Base-by-base conservation (phyloP, 139 green algal species). In the Diplosphaera chodatii region DNA sequence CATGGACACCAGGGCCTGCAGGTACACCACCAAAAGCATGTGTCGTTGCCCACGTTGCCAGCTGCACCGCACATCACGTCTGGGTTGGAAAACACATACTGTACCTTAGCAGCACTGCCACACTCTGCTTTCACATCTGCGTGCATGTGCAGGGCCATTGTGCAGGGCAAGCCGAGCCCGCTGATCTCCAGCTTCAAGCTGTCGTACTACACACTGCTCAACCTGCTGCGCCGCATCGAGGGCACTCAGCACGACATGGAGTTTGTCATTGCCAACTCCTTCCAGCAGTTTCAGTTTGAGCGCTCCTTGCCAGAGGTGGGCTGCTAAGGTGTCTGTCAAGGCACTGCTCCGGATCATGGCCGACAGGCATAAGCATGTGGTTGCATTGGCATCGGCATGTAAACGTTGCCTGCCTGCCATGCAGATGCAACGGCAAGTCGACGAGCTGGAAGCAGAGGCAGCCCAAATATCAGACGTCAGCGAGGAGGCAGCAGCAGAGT, bases 281-380 rank as follows among this genome's bases (percentile, higher is more conserved):
- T 98, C 82, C 83, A 94, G 70, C 92, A 98, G 83, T 98, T 95
- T 75, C 94, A 97, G 82, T 86, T 91, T 67, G 89, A 96, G 82
- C 69, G 64, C 28, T 69, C 74, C 3, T 34, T 87, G 72, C 88
- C 90, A 18, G 64, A 89, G 80, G 74, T 89, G 62, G 23, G 79
- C 20, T 8, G 10, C 13, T 18, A n/a, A n/a, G n/a, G n/a, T n/a
- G n/a, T n/a, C 37, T 48, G 37, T 48, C 10, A 20, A 20, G 10
- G 37, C 37, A 33, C 5, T 32, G 18, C 48, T 82, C n/a, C 63
- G 32, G 28, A 34, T 25, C 13, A 10, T 59, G 48, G 3, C 10
- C 48, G 3, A 59, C 16, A 48, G 10, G 37, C 37, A 48, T 8
- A 8, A 48, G 37, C 37, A 48, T 48, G 37, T 48, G 37, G 37